These are phyloP conservation scores for Hemisphaericaspora xylofermentans DNA, from an alignment of 1,139 yeast genomes.

Conservation along the genomic window DNA sequence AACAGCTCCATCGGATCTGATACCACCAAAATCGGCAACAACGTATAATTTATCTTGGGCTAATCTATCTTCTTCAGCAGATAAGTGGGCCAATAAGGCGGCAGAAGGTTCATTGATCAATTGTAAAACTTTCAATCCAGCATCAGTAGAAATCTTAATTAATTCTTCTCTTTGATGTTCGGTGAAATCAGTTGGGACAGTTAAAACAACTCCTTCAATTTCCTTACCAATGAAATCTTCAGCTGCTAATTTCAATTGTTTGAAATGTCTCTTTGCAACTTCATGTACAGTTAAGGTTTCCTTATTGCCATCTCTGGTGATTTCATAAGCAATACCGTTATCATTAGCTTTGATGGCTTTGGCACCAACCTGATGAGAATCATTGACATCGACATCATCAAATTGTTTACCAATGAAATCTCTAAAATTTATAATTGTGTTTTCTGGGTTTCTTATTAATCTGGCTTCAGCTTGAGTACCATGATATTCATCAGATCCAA, in stretches of 20 bases:
- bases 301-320: constrained; percentile 47
- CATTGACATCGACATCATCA: constrained; percentile 68
- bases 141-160: constrained; percentile 58
- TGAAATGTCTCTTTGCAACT: constrained; percentile 79
- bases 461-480: constrained; percentile 96
- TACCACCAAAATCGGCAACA: constrained; percentile 96
- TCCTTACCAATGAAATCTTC: constrained; percentile 84
- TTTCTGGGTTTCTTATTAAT: constrained; percentile 82
- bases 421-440: constrained; percentile 89
- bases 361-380: constrained; percentile 56
- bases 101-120: constrained; percentile 91
- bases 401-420: constrained; percentile 82
- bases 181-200: constrained; percentile 88
- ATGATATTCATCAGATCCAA: constrained; percentile 93
- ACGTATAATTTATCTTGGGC: constrained; percentile 77
- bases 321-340: constrained; percentile 70
- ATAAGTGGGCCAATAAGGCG: constrained; percentile 78
- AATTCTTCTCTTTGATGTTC: constrained; percentile 70
- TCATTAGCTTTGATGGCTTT: constrained; percentile 65
- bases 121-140: constrained; percentile 82
- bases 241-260: constrained; percentile 83
- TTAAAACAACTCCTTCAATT: constrained; percentile 80
- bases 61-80: constrained; percentile 54
- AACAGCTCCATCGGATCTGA: constrained; percentile 95
- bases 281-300: constrained; percentile 67